Percentiles rank a stretch among this genome's conserved stretches.
Evolutionary conservation across 257 asterid species (phyloP).

Genomic region (Jasminum sambac): DNA sequence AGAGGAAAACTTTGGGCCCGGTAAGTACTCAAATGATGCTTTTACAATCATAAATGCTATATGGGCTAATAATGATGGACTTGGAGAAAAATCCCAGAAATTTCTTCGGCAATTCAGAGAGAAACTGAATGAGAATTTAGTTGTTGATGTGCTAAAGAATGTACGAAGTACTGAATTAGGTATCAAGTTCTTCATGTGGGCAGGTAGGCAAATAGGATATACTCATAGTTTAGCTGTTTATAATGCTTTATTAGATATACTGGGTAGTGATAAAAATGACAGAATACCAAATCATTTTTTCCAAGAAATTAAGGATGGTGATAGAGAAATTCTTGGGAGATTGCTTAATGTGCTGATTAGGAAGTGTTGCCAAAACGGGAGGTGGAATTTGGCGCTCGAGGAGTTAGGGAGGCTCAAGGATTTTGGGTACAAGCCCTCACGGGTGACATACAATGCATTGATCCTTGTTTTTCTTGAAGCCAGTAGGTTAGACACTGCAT

Average conservation of each 20-base stretch:
- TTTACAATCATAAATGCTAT: conserved; percentile 45
- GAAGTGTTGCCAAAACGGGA: conserved; percentile 74
- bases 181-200: conserved; percentile 88
- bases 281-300: too few species aligned
- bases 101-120: conserved; percentile 70
- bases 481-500: conserved; percentile 63
- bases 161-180: conserved; percentile 66
- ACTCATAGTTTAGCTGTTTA: conserved; percentile 61
- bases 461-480: conserved; percentile 73
- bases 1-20: conserved; percentile 33
- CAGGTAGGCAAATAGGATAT: conserved; percentile 92
- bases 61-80: conserved; percentile 47
- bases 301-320: too few species aligned
- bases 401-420: conserved; percentile 87
- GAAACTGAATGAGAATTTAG: conserved; percentile 62
- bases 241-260: conserved; percentile 66
- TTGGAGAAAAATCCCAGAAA: conserved; percentile 73
- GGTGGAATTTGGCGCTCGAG: conserved; percentile 88
- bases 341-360: conserved; percentile 77
- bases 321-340: conserved; percentile 63
- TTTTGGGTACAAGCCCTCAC: conserved; percentile 74
- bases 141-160: conserved; percentile 65
- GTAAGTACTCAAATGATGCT: conserved; percentile 53
- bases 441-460: conserved; percentile 67
- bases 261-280: conserved; percentile 39